Evolutionary conservation across 116 monocot genomes (phyloP).

Genomic region (Dioscorea cayenensis): DNA sequence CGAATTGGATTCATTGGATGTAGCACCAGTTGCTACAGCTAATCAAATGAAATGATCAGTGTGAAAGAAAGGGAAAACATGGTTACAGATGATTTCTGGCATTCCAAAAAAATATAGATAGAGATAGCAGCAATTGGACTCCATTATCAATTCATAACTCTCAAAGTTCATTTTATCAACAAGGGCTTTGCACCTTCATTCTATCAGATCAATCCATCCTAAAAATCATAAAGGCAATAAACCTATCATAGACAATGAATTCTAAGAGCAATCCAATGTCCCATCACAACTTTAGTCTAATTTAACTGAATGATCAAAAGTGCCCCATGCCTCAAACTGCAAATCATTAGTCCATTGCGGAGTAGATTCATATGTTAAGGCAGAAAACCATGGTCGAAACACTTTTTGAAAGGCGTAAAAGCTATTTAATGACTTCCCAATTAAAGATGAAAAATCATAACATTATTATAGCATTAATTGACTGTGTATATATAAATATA

Average conservation of each 20-base stretch:
- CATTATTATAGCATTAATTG: too few relatives aligned
- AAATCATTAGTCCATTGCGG: too few relatives aligned
- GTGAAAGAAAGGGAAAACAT: not conserved
- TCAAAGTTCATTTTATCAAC: not conserved
- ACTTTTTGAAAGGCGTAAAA: too few relatives aligned
- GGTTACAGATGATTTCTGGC: not conserved
- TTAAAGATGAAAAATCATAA: too few relatives aligned
- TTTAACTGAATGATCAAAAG: too few relatives aligned
- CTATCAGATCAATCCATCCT: not conserved
- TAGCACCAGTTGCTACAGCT: constrained; percentile 28
- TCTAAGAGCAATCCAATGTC: not conserved
- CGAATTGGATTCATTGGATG: constrained; percentile 19
- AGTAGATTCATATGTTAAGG: too few relatives aligned
- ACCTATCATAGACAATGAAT: not conserved
- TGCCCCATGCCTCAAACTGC: too few relatives aligned
- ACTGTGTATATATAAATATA: too few relatives aligned
- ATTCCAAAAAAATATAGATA: not conserved
- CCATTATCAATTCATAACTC: not conserved
- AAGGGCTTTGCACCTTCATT: not conserved
- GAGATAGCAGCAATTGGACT: not conserved
- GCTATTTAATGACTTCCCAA: too few relatives aligned
- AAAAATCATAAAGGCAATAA: not conserved
- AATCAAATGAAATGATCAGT: too few relatives aligned
- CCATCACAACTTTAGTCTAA: not conserved
- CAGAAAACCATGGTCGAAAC: too few relatives aligned